phyloP scores from a whole-genome alignment of 2,329 filamentous ascomycete genomes.

The Talaromyces piceae region DNA sequence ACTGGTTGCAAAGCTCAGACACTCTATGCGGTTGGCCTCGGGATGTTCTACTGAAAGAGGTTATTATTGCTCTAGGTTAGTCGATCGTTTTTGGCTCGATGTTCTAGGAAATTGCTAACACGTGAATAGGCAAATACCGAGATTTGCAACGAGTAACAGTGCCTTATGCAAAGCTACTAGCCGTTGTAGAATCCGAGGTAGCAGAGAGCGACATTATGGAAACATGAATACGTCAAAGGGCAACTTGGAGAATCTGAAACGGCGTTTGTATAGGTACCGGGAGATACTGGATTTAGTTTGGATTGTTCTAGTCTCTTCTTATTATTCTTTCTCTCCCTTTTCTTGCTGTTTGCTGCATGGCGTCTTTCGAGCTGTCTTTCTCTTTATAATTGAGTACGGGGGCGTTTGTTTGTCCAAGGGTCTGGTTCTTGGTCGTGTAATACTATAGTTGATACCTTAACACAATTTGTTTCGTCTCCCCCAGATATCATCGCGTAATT shows the following conservation, averaged over 20 bases:
- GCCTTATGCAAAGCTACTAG: conserved; percentile 80
- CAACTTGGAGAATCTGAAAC: not conserved
- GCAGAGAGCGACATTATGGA: conserved; percentile 26
- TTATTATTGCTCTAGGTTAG: conserved; percentile 86
- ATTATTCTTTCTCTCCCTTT: not conserved
- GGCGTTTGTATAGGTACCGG: not conserved
- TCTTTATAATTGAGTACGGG: not conserved
- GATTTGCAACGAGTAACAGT: conserved; percentile 92
- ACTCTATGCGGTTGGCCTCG: conserved; percentile 86
- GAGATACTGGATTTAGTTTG: not conserved
- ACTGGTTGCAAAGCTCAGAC: conserved; percentile 47
- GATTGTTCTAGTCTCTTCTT: not conserved
- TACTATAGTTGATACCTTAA: not conserved
- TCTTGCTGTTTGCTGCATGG: not conserved
- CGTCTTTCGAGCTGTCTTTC: not conserved
- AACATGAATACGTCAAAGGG: conserved; percentile 2
- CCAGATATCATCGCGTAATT: too few species aligned
- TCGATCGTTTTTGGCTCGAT: conserved; percentile 15
- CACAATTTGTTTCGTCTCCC: not conserved
- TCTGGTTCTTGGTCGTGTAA: not conserved
- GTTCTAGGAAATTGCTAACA: not conserved
- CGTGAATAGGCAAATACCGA: conserved; percentile 74
- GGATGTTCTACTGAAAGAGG: conserved; percentile 78
- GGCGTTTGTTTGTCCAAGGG: not conserved
- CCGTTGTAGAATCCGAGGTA: conserved; percentile 40